A percentile compares a stretch with the other conserved stretches of the same genome.
Evolutionary conservation across 179 eudicot genomes (phyloP).

Genomic region (Camellia oleifera): DNA sequence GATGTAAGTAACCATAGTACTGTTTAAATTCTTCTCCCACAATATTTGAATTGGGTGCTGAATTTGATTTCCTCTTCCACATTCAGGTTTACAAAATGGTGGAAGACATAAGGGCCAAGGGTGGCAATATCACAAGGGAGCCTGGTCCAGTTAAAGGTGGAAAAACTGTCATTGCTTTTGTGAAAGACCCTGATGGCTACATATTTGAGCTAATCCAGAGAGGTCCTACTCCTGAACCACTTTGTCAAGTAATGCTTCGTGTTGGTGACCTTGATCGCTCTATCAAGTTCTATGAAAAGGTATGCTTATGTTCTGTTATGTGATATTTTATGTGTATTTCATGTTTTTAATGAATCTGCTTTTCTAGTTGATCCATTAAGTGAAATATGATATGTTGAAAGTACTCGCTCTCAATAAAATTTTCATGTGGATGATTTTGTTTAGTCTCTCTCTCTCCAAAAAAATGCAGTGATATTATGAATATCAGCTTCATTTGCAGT

Average conservation of each 20-base stretch:
- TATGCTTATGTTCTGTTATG: neutral
- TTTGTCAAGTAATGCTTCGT: conserved; percentile 97
- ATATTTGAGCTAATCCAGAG: conserved; percentile 82
- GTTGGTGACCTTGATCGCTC: conserved; percentile 93
- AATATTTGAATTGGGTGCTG: neutral
- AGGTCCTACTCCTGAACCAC: conserved; percentile 79
- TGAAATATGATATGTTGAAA: too few relatives aligned
- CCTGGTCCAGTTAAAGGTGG: conserved; percentile 98
- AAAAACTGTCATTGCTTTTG: conserved; percentile 72
- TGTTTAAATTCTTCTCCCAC: neutral
- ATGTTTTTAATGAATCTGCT: neutral
- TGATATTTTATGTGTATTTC: neutral
- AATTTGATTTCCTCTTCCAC: neutral
- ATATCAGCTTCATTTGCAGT: too few relatives aligned
- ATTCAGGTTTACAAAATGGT: conserved; percentile 83
- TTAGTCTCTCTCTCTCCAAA: too few relatives aligned
- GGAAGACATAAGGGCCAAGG: conserved; percentile 67
- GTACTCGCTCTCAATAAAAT: neutral
- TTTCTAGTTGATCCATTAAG: neutral
- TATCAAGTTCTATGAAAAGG: conserved; percentile 91
- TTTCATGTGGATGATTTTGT: too few relatives aligned
- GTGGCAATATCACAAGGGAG: conserved; percentile 78
- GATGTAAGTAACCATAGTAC: conserved; percentile 57
- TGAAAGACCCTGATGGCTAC: conserved; percentile 96
- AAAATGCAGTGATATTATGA: too few relatives aligned